Conservation (phyloP, 148 eudicot species). For the Vaccinium vitisidaea region DNA sequence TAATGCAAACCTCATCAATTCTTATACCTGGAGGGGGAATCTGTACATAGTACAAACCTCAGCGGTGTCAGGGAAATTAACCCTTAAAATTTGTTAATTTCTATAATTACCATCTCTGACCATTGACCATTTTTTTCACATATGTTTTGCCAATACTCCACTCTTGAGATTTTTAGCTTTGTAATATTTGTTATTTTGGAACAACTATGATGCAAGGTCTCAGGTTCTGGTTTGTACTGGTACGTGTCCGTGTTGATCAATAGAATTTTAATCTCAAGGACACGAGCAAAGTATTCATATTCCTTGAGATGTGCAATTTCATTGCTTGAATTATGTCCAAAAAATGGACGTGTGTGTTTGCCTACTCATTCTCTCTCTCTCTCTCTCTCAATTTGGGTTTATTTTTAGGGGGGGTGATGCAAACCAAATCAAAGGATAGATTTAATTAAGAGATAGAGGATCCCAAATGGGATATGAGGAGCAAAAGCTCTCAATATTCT, state of each 20-base stretch:
- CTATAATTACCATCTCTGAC: not conserved
- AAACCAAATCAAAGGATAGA: too few relatives aligned
- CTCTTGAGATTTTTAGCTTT: not conserved
- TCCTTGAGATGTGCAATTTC: not conserved
- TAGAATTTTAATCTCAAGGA: not conserved
- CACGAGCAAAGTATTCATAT: not conserved
- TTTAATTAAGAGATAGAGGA: too few relatives aligned
- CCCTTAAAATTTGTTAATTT: not conserved
- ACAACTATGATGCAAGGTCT: not conserved
- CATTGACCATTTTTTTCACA: not conserved
- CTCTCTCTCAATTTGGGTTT: too few relatives aligned
- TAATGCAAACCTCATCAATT: too few relatives aligned
- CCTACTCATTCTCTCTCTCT: not conserved
- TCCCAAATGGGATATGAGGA: too few relatives aligned
- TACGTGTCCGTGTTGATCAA: not conserved
- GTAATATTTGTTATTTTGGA: not conserved
- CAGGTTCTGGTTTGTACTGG: not conserved
- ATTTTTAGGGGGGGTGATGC: not conserved
- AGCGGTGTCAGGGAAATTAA: too few relatives aligned
- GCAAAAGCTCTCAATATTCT: too few relatives aligned
- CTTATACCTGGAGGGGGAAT: too few relatives aligned
- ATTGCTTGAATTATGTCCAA: not conserved
- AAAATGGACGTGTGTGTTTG: not conserved
- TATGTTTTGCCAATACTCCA: not conserved
- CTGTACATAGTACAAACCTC: too few relatives aligned